Conservation (phyloP, 768 basidiomycete genomes). For the Leccinum variicolor region DNA sequence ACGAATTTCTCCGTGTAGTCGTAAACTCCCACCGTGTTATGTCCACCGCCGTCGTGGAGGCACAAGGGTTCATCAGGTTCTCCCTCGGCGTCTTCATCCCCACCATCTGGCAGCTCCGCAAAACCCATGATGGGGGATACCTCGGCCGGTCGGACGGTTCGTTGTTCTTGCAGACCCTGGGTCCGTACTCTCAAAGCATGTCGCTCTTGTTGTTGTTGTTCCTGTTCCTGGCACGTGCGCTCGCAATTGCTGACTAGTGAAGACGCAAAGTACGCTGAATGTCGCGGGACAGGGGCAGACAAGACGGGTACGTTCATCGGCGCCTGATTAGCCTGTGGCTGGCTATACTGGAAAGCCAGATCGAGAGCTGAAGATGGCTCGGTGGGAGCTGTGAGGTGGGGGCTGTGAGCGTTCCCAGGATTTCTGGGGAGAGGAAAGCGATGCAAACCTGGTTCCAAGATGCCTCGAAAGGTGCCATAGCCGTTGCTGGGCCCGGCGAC, state of each 20-base stretch:
- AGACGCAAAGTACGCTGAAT: slow-evolving; percentile 30
- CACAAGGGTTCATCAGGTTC: slow-evolving; percentile 30
- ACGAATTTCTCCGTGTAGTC: slow-evolving; percentile 18
- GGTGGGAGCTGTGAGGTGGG: slow-evolving; percentile 14
- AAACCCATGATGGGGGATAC: slow-evolving; percentile 31
- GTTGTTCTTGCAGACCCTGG: slow-evolving; percentile 31
- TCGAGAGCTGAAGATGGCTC: slow-evolving; percentile 23
- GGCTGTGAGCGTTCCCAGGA: slow-evolving; percentile 2
- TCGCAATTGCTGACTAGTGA: slow-evolving; percentile 32
- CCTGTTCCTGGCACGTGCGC: slow-evolving; percentile 39
- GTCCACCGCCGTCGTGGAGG: slow-evolving; percentile 24
- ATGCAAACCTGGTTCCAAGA: slow-evolving; percentile 31
- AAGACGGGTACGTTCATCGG: slow-evolving; percentile 24
- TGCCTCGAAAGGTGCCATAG: slow-evolving; percentile 18
- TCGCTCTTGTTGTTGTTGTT: slow-evolving; percentile 32
- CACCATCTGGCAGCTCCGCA: slow-evolving; percentile 25
- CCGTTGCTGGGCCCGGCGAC: slow-evolving; percentile 19
- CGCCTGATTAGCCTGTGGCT: slow-evolving; percentile 13
- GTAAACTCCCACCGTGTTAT: slow-evolving; percentile 28
- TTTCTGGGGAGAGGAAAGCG: neutral
- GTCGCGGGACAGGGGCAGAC: slow-evolving; percentile 33
- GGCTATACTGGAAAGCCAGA: slow-evolving; percentile 23
- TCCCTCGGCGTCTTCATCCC: slow-evolving; percentile 37
- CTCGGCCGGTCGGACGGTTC: slow-evolving; percentile 32
- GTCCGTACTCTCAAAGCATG: slow-evolving; percentile 30